phyloP scores from a whole-genome alignment of 2,329 filamentous ascomycete species.

The Penicillium palitans region DNA sequence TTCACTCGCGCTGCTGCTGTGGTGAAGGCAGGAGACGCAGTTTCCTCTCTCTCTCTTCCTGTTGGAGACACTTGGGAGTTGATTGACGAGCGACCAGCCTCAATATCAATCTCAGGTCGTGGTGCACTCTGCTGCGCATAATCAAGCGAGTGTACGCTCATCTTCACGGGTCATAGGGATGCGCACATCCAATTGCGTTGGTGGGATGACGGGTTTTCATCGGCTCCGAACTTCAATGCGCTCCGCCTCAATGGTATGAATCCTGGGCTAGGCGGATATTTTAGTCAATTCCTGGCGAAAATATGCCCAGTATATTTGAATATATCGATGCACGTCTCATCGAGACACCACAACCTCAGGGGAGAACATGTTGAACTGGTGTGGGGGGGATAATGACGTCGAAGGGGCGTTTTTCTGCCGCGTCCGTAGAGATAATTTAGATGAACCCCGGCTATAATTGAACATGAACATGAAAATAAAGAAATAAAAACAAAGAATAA shows the following conservation, averaged over 20 bases:
- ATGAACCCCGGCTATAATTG: not conserved
- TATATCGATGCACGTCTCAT: slow-evolving; percentile 1
- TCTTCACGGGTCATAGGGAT: slow-evolving; percentile 14
- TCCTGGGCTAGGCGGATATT: not conserved
- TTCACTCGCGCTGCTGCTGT: slow-evolving; percentile 29
- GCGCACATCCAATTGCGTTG: slow-evolving; percentile 5
- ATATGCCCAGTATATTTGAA: not conserved
- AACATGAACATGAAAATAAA: not conserved
- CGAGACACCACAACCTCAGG: not conserved
- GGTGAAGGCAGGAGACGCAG: slow-evolving; percentile 25
- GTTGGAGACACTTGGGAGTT: slow-evolving; percentile 21
- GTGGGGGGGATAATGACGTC: slow-evolving; percentile 8
- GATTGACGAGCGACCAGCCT: slow-evolving; percentile 35
- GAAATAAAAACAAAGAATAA: not conserved
- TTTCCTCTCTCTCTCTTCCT: slow-evolving; percentile 21
- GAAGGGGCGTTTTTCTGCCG: not conserved
- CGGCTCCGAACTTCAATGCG: not conserved
- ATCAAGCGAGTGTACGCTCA: slow-evolving; percentile 38
- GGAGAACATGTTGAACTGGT: slow-evolving; percentile 3
- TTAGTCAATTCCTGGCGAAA: not conserved
- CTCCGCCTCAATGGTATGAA: not conserved
- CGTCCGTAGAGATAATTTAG: slow-evolving; percentile 1
- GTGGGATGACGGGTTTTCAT: slow-evolving; percentile 4
- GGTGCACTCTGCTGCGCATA: slow-evolving; percentile 28
- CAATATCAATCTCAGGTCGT: slow-evolving; percentile 34